These are phyloP conservation scores for Leccinum subgranulosum DNA, from an alignment of 768 basidiomycete genomes.

Conservation along the genomic window DNA sequence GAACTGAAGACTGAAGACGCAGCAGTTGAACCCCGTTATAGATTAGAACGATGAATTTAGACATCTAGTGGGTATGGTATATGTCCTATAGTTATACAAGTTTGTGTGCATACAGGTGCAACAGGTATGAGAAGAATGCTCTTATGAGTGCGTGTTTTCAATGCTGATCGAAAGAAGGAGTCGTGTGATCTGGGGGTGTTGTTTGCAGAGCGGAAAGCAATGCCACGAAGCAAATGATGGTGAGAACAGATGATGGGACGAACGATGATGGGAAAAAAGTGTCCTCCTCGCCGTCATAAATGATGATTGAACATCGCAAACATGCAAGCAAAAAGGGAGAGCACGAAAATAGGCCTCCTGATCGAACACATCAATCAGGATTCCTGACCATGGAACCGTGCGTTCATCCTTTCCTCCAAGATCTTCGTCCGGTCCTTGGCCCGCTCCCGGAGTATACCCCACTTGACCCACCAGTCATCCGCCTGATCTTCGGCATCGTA, in stretches of 20 bases:
- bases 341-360: not conserved
- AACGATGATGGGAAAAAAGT: not conserved
- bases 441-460: conserved; percentile 45
- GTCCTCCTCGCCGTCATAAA: not conserved
- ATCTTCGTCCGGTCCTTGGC: conserved; percentile 25
- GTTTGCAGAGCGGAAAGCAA: not conserved
- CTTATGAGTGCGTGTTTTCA: not conserved
- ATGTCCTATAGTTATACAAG: conserved; percentile 1
- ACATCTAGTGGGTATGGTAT: not conserved
- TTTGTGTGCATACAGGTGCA: not conserved
- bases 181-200: not conserved
- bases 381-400: not conserved
- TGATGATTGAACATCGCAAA: not conserved
- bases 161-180: not conserved
- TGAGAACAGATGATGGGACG: not conserved
- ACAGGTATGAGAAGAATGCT: not conserved
- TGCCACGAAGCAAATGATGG: not conserved
- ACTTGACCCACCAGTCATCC: conserved; percentile 64
- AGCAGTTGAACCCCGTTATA: not conserved
- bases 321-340: not conserved
- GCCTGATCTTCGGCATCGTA: conserved; percentile 55
- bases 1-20: not conserved
- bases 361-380: not conserved
- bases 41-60: not conserved
- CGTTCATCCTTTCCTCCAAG: conserved; percentile 15